phyloP scores from a whole-genome alignment of 176 grass and related monocot genomes.

The Puccinellia tenuiflora region DNA sequence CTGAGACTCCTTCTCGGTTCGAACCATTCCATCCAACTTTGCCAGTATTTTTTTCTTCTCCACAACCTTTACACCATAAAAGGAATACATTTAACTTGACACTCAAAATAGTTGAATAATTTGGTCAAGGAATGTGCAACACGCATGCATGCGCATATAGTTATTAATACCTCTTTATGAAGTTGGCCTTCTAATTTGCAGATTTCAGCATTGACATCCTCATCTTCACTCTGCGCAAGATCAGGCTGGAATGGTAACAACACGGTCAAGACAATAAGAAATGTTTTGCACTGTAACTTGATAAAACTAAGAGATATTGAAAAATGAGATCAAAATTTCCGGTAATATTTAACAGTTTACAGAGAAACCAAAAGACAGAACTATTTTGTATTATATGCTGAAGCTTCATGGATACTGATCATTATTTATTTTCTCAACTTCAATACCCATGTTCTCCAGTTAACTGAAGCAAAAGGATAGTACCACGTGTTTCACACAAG shows the following conservation, averaged over 20 bases:
- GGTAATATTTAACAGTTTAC: neutral
- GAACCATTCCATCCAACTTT: constrained; percentile 43
- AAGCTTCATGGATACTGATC: neutral
- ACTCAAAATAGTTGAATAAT: constrained; percentile 11
- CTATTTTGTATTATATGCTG: neutral
- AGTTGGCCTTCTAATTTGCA: constrained; percentile 55
- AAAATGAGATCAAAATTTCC: neutral
- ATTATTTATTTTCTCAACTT: neutral
- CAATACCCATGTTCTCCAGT: constrained; percentile 10
- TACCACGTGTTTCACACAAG: neutral
- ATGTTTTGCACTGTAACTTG: neutral
- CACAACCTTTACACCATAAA: constrained; percentile 44
- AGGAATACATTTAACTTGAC: constrained; percentile 2
- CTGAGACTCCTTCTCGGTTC: constrained; percentile 50
- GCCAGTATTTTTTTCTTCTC: constrained; percentile 57
- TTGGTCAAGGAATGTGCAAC: neutral
- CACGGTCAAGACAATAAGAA: constrained; percentile 13
- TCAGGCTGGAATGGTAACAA: constrained; percentile 50
- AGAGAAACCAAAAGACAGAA: constrained; percentile 15
- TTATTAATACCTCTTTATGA: constrained; percentile 45
- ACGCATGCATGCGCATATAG: neutral
- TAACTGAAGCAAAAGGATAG: neutral
- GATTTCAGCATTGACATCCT: constrained; percentile 57
- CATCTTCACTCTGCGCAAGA: constrained; percentile 65
- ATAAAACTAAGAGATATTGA: neutral